Percentiles rank a stretch among this genome's conserved stretches.
These are phyloP conservation scores for Zizania palustris DNA, from an alignment of 202 grass and related monocot genomes.

Conservation along the genomic window DNA sequence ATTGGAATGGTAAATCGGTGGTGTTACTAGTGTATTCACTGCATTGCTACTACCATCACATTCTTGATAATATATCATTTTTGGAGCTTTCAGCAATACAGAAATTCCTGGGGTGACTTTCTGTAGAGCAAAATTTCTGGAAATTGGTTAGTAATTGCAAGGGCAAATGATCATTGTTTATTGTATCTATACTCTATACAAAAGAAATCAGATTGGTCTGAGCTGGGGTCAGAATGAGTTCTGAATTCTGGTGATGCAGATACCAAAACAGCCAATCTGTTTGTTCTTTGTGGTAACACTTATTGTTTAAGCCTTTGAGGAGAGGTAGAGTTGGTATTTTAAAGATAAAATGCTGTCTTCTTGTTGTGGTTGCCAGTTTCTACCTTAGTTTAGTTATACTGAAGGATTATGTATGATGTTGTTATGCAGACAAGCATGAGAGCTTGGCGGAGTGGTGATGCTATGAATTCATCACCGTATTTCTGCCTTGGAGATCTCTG, in stretches of 20 bases:
- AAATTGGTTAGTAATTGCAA: neutral
- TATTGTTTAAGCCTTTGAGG: neutral
- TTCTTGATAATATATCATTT: neutral
- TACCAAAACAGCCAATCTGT: constrained; percentile 12
- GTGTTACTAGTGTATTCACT: too few species aligned
- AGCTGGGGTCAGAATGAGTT: neutral
- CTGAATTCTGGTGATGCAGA: neutral
- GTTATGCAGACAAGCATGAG: constrained; percentile 53
- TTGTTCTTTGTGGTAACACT: neutral
- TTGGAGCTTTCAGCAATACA: neutral
- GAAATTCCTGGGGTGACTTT: neutral
- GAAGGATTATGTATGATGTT: constrained; percentile 7
- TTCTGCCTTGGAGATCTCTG: constrained; percentile 77
- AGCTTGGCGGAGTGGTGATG: constrained; percentile 55
- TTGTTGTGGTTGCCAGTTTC: neutral
- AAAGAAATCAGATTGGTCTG: neutral
- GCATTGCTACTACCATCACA: neutral
- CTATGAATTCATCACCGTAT: constrained; percentile 45
- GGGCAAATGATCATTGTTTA: neutral
- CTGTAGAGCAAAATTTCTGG: neutral
- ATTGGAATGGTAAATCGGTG: neutral
- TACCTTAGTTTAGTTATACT: constrained; percentile 21
- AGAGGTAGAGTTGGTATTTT: neutral
- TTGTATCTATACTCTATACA: neutral
- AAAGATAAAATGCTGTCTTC: neutral